A percentile compares a stretch with the other conserved stretches of the same genome.
phyloP scores from a whole-genome alignment of 164 flowering plant species.

The Magnolia sinica region DNA sequence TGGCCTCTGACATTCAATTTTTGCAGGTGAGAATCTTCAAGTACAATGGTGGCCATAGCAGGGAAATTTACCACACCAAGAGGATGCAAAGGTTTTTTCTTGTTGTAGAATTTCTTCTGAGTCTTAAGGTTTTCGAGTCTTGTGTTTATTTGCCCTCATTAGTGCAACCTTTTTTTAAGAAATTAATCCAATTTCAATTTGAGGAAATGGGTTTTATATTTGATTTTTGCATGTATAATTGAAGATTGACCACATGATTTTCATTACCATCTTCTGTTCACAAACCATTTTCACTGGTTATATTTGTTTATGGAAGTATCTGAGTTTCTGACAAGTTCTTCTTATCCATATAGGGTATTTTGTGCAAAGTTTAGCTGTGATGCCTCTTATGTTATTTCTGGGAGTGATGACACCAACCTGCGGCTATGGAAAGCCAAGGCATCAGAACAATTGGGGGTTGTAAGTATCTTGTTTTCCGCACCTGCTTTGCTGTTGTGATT shows the following conservation, averaged over 20 bases:
- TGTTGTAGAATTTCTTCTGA: background rate
- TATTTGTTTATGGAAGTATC: background rate
- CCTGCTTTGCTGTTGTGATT: background rate
- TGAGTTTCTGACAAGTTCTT: conserved; percentile 9
- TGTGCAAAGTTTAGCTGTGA: conserved; percentile 83
- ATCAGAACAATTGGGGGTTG: conserved; percentile 95
- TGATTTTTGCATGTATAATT: background rate
- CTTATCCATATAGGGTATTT: conserved; percentile 60
- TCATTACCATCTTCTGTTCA: background rate
- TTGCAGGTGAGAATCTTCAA: conserved; percentile 81
- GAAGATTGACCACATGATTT: background rate
- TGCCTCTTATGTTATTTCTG: conserved; percentile 75
- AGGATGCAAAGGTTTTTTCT: conserved; percentile 89
- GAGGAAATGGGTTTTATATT: background rate
- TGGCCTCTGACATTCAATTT: conserved; percentile 4
- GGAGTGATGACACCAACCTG: conserved; percentile 95
- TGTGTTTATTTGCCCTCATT: background rate
- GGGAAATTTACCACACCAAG: conserved; percentile 92
- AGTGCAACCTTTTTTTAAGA: no score
- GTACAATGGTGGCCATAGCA: conserved; percentile 90
- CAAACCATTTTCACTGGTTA: background rate
- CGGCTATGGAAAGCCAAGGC: conserved; percentile 98
- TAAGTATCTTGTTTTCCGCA: conserved; percentile 31
- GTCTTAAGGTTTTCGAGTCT: background rate
- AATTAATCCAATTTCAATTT: no score